Evolutionary conservation across 208 protist species (phyloP).

Genomic region (Acanthamoeba sp.): DNA sequence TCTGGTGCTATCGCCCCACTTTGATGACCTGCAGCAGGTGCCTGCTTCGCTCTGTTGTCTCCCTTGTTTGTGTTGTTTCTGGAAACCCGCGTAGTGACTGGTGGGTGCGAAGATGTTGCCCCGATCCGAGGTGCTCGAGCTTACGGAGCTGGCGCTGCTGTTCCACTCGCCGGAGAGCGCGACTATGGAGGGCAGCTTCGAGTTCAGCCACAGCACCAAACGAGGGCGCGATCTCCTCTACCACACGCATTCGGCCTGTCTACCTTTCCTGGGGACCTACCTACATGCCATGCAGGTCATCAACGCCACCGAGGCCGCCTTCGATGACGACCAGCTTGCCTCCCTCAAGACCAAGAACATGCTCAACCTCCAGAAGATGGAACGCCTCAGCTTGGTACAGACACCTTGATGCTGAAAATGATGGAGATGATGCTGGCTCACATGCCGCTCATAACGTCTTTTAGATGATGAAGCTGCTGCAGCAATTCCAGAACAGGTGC

Average conservation of each 20-base stretch:
- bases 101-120: background rate
- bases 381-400: slow-evolving; percentile 22
- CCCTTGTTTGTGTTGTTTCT: background rate
- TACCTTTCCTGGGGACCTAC: slow-evolving; percentile 34
- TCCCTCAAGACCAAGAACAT: slow-evolving; percentile 11
- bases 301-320: slow-evolving; percentile 39
- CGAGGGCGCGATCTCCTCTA: background rate
- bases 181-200: background rate
- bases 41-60: background rate
- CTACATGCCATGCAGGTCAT: slow-evolving; percentile 42
- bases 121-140: background rate
- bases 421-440: too few species aligned
- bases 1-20: background rate
- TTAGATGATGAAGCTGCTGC: slow-evolving; percentile 4
- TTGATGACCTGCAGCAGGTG: background rate
- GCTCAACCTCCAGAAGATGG: slow-evolving; percentile 22
- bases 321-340: background rate
- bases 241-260: background rate
- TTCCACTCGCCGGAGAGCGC: background rate
- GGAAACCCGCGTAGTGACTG: too few species aligned
- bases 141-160: slow-evolving; percentile 17
- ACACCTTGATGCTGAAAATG: too few species aligned
- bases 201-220: slow-evolving; percentile 47
- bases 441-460: background rate
- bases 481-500: background rate